These are phyloP conservation scores for Prunus kanzakura DNA, from an alignment of 306 rosid species.

Conservation along the genomic window DNA sequence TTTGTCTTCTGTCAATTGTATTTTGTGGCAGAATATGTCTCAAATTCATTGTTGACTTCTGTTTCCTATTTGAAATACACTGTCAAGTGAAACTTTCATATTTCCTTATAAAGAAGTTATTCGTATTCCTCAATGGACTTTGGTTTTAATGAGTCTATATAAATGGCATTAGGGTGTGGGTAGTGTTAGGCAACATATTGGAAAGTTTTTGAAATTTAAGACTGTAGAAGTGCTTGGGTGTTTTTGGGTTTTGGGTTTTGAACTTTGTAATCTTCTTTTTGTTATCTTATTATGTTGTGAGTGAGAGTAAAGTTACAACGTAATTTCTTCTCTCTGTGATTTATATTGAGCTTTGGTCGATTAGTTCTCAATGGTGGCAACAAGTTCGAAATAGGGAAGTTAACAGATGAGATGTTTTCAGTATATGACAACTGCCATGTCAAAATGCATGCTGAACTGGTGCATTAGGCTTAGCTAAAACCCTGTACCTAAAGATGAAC, in stretches of 20 bases:
- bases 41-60: not conserved
- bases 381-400: not conserved
- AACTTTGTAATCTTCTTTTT: not conserved
- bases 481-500: no score
- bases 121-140: no score
- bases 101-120: no score
- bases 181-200: not conserved
- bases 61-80: not conserved
- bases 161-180: not conserved
- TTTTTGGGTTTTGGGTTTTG: no score
- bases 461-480: no score
- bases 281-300: no score
- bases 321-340: not conserved
- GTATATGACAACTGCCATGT: not conserved
- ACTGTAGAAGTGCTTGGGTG: not conserved
- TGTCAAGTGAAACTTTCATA: not conserved
- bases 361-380: not conserved
- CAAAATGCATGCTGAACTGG: no score
- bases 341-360: not conserved
- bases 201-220: not conserved
- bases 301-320: no score
- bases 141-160: not conserved
- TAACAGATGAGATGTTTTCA: not conserved
- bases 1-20: not conserved
- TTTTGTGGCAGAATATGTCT: not conserved